A percentile compares a stretch with the other conserved stretches of the same genome.
These are phyloP conservation scores for Vitis rotundifolia DNA, from an alignment of 164 flowering plant species.

Conservation along the genomic window DNA sequence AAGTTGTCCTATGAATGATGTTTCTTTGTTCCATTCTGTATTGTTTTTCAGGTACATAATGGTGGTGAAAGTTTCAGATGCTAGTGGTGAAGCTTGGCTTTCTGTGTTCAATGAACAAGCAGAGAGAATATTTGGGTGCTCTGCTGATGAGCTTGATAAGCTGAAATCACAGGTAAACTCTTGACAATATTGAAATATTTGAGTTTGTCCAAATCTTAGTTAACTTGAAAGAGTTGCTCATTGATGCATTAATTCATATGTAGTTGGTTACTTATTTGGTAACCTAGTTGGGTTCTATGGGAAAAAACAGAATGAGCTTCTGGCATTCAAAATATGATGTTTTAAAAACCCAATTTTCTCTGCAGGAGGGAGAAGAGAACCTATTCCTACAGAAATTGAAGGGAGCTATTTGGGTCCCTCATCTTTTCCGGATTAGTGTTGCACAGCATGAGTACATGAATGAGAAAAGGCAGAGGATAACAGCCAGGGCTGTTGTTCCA, in stretches of 20 bases:
- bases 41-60: constrained; percentile 64
- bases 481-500: constrained; percentile 55
- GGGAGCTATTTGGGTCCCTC: constrained; percentile 74
- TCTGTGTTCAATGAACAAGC: constrained; percentile 90
- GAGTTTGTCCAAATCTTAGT: too few relatives aligned
- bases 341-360: neutral
- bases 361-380: constrained; percentile 41
- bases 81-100: constrained; percentile 83
- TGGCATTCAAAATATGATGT: too few relatives aligned
- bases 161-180: constrained; percentile 66
- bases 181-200: too few relatives aligned
- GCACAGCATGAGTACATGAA: constrained; percentile 67
- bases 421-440: constrained; percentile 74
- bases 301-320: too few relatives aligned
- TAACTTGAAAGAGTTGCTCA: too few relatives aligned
- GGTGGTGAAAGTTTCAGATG: constrained; percentile 66
- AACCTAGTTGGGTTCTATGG: too few relatives aligned
- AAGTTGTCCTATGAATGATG: neutral
- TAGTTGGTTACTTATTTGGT: too few relatives aligned
- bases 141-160: constrained; percentile 86
- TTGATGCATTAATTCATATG: too few relatives aligned
- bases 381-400: constrained; percentile 56
- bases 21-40: neutral
- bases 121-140: constrained; percentile 78
- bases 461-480: constrained; percentile 80